A percentile compares a stretch with the other conserved stretches of the same genome.
phyloP scores from a whole-genome alignment of 305 asterid species.

The Rubia balearica region DNA sequence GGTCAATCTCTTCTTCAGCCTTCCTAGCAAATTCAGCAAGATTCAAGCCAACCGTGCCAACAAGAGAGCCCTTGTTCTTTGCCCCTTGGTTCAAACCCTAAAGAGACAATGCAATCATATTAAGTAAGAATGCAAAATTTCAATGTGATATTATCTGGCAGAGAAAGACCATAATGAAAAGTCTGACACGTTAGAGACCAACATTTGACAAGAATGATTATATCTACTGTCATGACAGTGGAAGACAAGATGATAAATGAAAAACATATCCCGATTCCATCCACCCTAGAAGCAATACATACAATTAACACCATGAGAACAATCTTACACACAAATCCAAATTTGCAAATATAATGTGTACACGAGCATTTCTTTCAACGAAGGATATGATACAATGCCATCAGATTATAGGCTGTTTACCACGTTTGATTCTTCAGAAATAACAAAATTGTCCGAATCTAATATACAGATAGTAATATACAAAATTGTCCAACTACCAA shows the following conservation, averaged over 20 bases:
- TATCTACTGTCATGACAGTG: too few species aligned
- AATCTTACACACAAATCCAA: not conserved
- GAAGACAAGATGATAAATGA: not conserved
- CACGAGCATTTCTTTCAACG: too few species aligned
- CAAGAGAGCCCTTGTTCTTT: slow-evolving; percentile 49
- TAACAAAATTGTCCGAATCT: too few species aligned
- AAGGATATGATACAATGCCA: too few species aligned
- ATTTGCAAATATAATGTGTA: too few species aligned
- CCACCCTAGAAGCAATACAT: not conserved
- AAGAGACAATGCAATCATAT: slow-evolving; percentile 11
- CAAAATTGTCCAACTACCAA: too few species aligned
- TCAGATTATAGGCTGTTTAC: too few species aligned
- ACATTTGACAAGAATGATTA: not conserved
- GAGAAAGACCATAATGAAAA: not conserved
- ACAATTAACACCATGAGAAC: not conserved
- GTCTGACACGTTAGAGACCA: not conserved
- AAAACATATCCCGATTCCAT: not conserved
- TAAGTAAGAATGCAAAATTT: not conserved
- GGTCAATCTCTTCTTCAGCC: slow-evolving; percentile 45
- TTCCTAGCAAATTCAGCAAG: slow-evolving; percentile 72
- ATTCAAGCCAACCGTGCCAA: slow-evolving; percentile 63
- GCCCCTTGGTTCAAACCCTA: slow-evolving; percentile 59
- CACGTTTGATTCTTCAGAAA: too few species aligned
- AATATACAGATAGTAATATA: too few species aligned
- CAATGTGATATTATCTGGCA: not conserved